Evolutionary conservation across 768 basidiomycete genomes (phyloP), one percentile per base, ranked within the genome.

Genomic region (Rubroboletus satanas): DNA sequence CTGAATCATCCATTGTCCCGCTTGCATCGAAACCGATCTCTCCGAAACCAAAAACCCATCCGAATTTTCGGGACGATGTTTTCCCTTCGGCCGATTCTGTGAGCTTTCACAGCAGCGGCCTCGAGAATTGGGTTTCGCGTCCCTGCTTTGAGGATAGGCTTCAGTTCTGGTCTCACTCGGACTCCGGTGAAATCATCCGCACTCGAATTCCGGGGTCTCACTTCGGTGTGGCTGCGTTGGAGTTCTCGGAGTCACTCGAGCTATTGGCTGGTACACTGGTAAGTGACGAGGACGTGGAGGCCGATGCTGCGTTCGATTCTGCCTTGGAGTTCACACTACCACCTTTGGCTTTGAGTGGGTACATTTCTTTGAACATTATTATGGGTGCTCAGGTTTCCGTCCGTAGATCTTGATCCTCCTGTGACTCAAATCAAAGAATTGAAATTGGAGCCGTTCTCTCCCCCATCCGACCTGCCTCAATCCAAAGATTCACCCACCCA

Each of bases 81-180:
- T 66, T 70, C 45, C 60, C 57, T 29, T 49, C 54, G 44, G 37
- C 58, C 6, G 60, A 58, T 42, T 58, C 53, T 17, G 51, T 61
- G 26, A 49, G 45, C 49, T 49, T 59, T 44, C 63, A 70, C 38
- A 85, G 84, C 63, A 73, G 73, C 14, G 84, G 86, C 51, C 73
- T 92, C 44, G 78, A 77, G 41, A 78, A 73, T n/a, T 92, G 90
- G 90, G 76, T 82, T 57, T 74, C 76, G 36, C 84, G 89, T 4
- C 84, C 86, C 26, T 86, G 85, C 65, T 90, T 88, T 66, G 89
- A 92, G 69, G 87, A 91, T 52, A 77, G 88, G 32, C 73, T 80
- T 58, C 70, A 74, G 28, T 73, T 88, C 5, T 87, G 83, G 74
- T 68, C 78, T 12, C 74, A 75, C 4, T 64, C 70, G 23, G 74